phyloP scores from a whole-genome alignment of 2,329 filamentous ascomycete genomes.

The Aspergillus ochraceoroseus region DNA sequence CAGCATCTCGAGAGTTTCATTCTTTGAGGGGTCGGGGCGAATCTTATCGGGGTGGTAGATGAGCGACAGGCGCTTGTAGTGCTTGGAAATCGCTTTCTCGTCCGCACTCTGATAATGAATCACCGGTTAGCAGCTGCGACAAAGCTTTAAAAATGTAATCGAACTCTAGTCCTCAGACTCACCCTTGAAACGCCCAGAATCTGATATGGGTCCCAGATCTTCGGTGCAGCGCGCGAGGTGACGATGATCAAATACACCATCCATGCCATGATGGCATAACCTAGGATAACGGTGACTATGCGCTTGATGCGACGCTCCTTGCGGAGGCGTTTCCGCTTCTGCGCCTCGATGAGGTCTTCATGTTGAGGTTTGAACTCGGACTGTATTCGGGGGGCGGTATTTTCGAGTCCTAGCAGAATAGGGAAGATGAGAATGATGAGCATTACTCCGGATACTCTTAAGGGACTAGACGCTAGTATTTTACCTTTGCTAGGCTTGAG shows the following conservation, averaged over 20 bases:
- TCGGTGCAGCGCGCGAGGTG: constrained; percentile 64
- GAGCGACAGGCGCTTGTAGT: constrained; percentile 80
- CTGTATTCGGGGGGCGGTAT: constrained; percentile 74
- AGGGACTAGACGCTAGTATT: constrained; percentile 13
- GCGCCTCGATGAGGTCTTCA: constrained; percentile 73
- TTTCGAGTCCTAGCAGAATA: constrained; percentile 57
- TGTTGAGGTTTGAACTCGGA: constrained; percentile 76
- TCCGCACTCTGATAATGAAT: constrained; percentile 58
- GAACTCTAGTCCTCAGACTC: too few relatives aligned
- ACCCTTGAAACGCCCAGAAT: constrained; percentile 83
- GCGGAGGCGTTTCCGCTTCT: constrained; percentile 81
- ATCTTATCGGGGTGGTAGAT: constrained; percentile 92
- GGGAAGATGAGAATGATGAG: not conserved
- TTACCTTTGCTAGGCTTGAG: constrained; percentile 68
- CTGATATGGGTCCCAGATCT: constrained; percentile 96
- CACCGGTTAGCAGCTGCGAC: constrained; percentile 4
- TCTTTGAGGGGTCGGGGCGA: constrained; percentile 74
- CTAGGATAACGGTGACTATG: constrained; percentile 66
- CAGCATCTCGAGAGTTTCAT: constrained; percentile 77
- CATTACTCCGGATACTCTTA: not conserved
- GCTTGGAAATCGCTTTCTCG: constrained; percentile 87
- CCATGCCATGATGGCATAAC: constrained; percentile 78
- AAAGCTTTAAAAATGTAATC: too few relatives aligned
- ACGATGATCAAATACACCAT: constrained; percentile 89
- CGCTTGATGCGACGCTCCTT: constrained; percentile 86